Evolutionary conservation across 2,329 filamentous ascomycete genomes (phyloP).

Genomic region (Colletotrichum viniferum): DNA sequence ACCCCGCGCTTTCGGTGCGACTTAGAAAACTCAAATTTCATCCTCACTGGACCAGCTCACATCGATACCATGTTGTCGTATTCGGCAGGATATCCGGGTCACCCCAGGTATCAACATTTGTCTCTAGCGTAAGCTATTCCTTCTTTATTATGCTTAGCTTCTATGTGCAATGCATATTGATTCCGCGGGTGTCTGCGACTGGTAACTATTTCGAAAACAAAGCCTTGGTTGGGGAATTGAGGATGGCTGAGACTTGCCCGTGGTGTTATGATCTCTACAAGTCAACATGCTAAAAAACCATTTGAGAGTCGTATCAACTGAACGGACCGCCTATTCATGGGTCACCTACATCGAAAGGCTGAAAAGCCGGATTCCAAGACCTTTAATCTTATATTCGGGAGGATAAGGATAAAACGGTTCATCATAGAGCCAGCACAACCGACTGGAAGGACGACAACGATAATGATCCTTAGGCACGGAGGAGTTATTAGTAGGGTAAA

Average conservation of each 20-base stretch:
- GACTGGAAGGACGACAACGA: neutral
- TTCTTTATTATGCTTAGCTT: neutral
- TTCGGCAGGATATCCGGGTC: neutral
- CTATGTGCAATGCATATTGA: neutral
- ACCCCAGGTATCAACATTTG: neutral
- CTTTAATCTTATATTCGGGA: neutral
- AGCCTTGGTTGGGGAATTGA: neutral
- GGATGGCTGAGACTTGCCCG: neutral
- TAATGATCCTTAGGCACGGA: neutral
- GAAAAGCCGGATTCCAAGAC: neutral
- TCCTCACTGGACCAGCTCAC: too few relatives aligned
- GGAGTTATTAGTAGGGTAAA: neutral
- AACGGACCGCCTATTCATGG: neutral
- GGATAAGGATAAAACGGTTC: neutral
- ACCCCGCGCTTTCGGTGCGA: neutral
- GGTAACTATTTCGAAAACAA: neutral
- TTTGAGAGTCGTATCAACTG: neutral
- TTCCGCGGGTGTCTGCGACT: neutral
- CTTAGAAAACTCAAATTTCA: neutral
- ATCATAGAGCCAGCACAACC: neutral
- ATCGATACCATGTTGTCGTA: neutral
- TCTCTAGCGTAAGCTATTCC: neutral
- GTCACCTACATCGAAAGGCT: neutral
- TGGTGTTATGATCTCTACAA: neutral
- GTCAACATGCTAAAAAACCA: too few relatives aligned